Conservation (phyloP, 1,139 yeast genomes). For the Yamadazyma oceani region DNA sequence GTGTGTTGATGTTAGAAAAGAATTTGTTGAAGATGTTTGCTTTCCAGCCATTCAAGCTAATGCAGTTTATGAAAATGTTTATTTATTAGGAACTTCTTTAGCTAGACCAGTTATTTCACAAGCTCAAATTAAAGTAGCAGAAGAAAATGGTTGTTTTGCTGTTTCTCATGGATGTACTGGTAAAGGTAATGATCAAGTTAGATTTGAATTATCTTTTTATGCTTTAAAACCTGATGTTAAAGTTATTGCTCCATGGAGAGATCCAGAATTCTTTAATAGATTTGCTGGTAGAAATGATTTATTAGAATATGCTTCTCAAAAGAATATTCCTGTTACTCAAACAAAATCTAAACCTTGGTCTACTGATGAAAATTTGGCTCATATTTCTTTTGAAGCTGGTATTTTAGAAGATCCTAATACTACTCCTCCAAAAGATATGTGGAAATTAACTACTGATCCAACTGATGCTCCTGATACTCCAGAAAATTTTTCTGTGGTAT, state of each 20-base stretch:
- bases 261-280: slow-evolving; percentile 89
- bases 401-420: slow-evolving; percentile 97
- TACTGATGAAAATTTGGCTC: slow-evolving; percentile 98
- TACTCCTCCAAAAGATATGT: slow-evolving; percentile 99
- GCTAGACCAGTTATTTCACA: slow-evolving; percentile 99
- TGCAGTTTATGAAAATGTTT: slow-evolving; percentile 96
- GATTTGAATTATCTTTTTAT: slow-evolving; percentile 94
- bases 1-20: slow-evolving; percentile 90
- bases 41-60: slow-evolving; percentile 97
- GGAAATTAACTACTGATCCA: slow-evolving; percentile 98
- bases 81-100: slow-evolving; percentile 91
- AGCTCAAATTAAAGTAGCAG: slow-evolving; percentile 97
- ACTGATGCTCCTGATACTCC: slow-evolving; percentile 91
- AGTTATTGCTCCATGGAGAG: slow-evolving; percentile 99
- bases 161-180: slow-evolving; percentile 99
- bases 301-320: slow-evolving; percentile 87
- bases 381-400: slow-evolving; percentile 98
- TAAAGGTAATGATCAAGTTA: slow-evolving; percentile 98
- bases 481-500: slow-evolving; percentile 81
- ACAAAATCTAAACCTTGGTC: slow-evolving; percentile 99
- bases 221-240: slow-evolving; percentile 96
- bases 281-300: slow-evolving; percentile 97
- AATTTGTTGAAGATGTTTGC: slow-evolving; percentile 85
- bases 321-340: slow-evolving; percentile 92
- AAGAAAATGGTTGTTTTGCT: slow-evolving; percentile 96